These are phyloP conservation scores for Spencermartinsiella ligniputridi DNA, from an alignment of 1,139 yeast species.

Conservation along the genomic window DNA sequence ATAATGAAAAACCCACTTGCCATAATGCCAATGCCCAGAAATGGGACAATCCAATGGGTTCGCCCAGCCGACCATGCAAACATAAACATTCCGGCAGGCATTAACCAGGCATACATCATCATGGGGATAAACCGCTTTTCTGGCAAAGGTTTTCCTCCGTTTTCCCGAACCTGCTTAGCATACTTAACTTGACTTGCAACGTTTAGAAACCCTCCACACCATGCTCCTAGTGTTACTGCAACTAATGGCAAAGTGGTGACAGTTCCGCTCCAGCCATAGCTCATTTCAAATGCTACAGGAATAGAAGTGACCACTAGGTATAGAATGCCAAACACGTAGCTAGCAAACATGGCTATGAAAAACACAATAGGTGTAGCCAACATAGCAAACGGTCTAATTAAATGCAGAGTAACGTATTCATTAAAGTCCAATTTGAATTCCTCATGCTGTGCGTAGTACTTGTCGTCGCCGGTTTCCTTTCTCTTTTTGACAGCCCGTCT, in stretches of 20 bases:
- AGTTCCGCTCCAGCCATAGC: slow-evolving; percentile 39
- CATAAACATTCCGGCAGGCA: slow-evolving; percentile 70
- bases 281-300: slow-evolving; percentile 32
- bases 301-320: slow-evolving; percentile 41
- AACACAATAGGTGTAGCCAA: slow-evolving; percentile 43
- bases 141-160: slow-evolving; percentile 45
- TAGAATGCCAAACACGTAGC: slow-evolving; percentile 45
- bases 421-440: slow-evolving; percentile 38
- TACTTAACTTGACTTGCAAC: slow-evolving; percentile 34
- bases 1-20: slow-evolving; percentile 61
- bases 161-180: slow-evolving; percentile 32
- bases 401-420: slow-evolving; percentile 39
- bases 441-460: slow-evolving; percentile 41
- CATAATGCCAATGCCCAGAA: slow-evolving; percentile 58
- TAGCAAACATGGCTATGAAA: slow-evolving; percentile 40
- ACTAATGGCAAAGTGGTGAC: slow-evolving; percentile 53
- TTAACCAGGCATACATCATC: slow-evolving; percentile 40
- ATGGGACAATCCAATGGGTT: slow-evolving; percentile 75
- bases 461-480: slow-evolving; percentile 53
- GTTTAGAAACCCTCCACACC: slow-evolving; percentile 47
- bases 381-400: slow-evolving; percentile 44
- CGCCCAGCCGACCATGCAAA: slow-evolving; percentile 60
- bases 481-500: slow-evolving; percentile 54
- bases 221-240: slow-evolving; percentile 52
- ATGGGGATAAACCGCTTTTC: slow-evolving; percentile 58